phyloP scores from a whole-genome alignment of 148 eudicot species.

The Nepenthes gracilis region DNA sequence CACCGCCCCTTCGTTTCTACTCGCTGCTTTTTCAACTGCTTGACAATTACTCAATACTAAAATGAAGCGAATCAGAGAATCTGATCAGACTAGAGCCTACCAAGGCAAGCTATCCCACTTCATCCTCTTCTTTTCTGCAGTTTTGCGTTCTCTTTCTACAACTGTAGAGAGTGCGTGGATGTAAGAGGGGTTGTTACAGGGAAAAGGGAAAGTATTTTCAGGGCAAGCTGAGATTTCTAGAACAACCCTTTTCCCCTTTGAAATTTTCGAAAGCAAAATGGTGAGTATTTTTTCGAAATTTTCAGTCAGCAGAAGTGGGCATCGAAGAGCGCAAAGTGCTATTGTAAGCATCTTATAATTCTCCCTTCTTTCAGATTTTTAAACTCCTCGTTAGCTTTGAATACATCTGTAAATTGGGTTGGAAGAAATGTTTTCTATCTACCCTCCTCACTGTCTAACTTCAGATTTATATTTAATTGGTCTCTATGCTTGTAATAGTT shows the following conservation, averaged over 20 bases:
- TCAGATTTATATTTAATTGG: not conserved
- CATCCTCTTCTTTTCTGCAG: not conserved
- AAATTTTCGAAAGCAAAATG: slow-evolving; percentile 11
- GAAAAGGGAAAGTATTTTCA: not conserved
- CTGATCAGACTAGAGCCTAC: slow-evolving; percentile 6
- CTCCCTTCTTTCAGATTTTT: not conserved
- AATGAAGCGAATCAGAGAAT: slow-evolving; percentile 8
- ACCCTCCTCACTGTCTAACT: not conserved
- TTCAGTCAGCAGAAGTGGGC: slow-evolving; percentile 20
- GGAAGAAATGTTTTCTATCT: not conserved
- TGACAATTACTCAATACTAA: slow-evolving; percentile 1
- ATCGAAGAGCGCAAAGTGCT: slow-evolving; percentile 37
- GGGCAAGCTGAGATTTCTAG: not conserved
- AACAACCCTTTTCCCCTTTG: not conserved
- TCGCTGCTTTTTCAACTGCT: slow-evolving; percentile 3
- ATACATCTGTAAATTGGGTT: not conserved
- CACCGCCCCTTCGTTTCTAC: too few relatives aligned
- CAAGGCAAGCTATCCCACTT: slow-evolving; percentile 6
- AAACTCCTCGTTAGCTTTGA: not conserved
- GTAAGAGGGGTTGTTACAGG: not conserved
- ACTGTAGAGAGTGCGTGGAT: not conserved
- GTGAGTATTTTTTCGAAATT: slow-evolving; percentile 42
- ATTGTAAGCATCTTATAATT: slow-evolving; percentile 17
- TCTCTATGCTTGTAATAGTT: not conserved
- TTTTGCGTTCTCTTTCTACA: not conserved